phyloP scores from a whole-genome alignment of 345 rosid species.

The Leavenworthia alabamica region DNA sequence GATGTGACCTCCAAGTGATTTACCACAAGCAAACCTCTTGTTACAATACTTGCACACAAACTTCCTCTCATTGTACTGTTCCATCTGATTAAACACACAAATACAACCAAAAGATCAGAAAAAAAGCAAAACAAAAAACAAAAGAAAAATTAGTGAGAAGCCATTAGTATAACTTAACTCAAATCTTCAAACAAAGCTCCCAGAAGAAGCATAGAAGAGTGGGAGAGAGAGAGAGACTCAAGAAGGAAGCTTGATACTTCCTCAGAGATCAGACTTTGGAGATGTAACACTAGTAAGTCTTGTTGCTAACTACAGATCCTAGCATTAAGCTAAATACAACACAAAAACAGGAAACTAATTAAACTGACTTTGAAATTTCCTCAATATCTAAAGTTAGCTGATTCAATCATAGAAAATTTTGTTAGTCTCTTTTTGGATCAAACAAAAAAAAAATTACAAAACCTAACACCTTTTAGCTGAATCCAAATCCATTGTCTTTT shows the following conservation, averaged over 20 bases:
- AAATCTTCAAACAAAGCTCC: not conserved
- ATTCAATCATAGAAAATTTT: too few species aligned
- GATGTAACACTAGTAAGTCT: conserved; percentile 31
- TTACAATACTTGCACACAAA: conserved; percentile 69
- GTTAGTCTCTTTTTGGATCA: conserved; percentile 19
- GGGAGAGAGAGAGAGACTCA: conserved; percentile 15
- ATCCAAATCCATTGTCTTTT: too few species aligned
- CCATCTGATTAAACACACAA: conserved; percentile 38
- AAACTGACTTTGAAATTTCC: conserved; percentile 28
- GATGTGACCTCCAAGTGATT: conserved; percentile 86
- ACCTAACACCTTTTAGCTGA: too few species aligned
- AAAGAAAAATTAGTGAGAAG: conserved; percentile 2
- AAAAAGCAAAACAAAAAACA: too few species aligned
- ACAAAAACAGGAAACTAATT: conserved; percentile 34
- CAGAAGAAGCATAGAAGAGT: not conserved
- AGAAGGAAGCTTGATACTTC: conserved; percentile 32
- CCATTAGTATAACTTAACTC: conserved; percentile 9
- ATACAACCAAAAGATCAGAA: conserved; percentile 8
- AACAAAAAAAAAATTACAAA: not conserved
- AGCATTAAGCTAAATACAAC: conserved; percentile 23
- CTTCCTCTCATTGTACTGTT: conserved; percentile 47
- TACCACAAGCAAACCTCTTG: conserved; percentile 72
- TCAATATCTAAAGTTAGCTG: conserved; percentile 30
- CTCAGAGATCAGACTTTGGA: conserved; percentile 11
- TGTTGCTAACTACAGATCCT: conserved; percentile 32